A percentile compares a stretch with the other conserved stretches of the same genome.
phyloP scores from a whole-genome alignment of 1,284 basidiomycete genomes.

The Rhizoctonia solani region DNA sequence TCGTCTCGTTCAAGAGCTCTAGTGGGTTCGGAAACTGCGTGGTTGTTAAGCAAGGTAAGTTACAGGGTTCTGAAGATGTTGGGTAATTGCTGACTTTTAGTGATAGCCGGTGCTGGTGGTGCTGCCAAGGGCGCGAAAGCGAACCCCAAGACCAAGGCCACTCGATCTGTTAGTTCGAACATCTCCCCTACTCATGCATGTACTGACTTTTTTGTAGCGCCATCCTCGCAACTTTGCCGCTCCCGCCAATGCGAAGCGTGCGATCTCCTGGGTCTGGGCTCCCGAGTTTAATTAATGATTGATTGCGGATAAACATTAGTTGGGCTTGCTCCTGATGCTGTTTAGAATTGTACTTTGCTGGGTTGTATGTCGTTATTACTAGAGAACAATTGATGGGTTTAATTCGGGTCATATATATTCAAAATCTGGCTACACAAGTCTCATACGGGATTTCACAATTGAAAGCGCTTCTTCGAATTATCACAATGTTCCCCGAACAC shows the following conservation, averaged over 20 bases:
- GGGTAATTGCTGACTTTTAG: neutral
- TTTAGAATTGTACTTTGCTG: constrained; percentile 6
- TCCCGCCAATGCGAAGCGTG: constrained; percentile 19
- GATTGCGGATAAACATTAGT: neutral
- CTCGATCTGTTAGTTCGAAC: constrained; percentile 8
- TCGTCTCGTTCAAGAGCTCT: constrained; percentile 32
- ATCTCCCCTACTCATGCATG: neutral
- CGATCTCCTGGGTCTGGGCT: constrained; percentile 25
- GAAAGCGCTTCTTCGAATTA: too few relatives aligned
- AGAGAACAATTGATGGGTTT: too few relatives aligned
- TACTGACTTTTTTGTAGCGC: neutral
- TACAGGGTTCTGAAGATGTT: neutral
- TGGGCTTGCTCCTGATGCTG: constrained; percentile 26
- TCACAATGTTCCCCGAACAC: too few relatives aligned
- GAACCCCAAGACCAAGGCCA: constrained; percentile 9
- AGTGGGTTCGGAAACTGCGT: constrained; percentile 34
- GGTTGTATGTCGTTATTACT: too few relatives aligned
- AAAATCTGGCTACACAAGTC: too few relatives aligned
- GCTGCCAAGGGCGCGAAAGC: neutral
- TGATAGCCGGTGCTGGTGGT: neutral
- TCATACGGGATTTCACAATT: too few relatives aligned
- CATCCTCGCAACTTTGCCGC: constrained; percentile 22
- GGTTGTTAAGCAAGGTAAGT: constrained; percentile 21
- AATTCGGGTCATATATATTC: too few relatives aligned
- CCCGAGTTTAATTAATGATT: neutral